These are phyloP conservation scores for Nyctanthes arbortristis DNA, from an alignment of 257 asterid genomes.

Conservation along the genomic window DNA sequence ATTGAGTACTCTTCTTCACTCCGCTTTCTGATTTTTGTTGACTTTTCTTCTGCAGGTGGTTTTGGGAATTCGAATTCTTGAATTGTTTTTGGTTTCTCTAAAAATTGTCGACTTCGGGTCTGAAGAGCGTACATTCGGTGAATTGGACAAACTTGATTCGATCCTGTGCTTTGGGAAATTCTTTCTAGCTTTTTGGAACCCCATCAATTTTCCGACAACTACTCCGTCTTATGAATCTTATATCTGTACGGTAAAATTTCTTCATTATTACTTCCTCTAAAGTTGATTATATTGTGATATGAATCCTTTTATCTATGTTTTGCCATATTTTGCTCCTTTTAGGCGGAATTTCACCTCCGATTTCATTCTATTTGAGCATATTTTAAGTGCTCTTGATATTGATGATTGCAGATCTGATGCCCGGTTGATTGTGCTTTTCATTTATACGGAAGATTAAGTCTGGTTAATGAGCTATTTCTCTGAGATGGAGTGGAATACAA, in stretches of 20 bases:
- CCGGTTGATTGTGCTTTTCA: conserved; percentile 33
- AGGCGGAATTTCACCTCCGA: background rate
- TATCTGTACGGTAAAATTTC: conserved; percentile 23
- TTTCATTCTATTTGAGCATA: conserved; percentile 10
- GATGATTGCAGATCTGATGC: conserved; percentile 30
- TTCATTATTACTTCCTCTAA: background rate
- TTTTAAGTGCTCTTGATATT: conserved; percentile 13
- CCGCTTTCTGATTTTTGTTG: background rate
- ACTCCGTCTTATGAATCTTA: conserved; percentile 33
- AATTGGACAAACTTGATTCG: conserved; percentile 15
- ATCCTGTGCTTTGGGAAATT: conserved; percentile 11
- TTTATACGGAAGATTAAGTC: conserved; percentile 29
- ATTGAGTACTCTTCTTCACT: conserved; percentile 9
- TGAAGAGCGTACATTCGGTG: conserved; percentile 4
- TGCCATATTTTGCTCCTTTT: background rate
- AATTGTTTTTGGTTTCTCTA: conserved; percentile 19
- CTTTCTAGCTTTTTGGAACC: conserved; percentile 8
- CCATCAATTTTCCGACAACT: conserved; percentile 17
- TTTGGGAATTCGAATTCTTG: background rate
- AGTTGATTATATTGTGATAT: conserved; percentile 1
- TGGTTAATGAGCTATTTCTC: conserved; percentile 32
- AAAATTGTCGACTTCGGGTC: conserved; percentile 9
- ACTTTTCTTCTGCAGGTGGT: background rate
- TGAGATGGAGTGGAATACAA: conserved; percentile 77
- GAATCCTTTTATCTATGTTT: conserved; percentile 5